Evolutionary conservation across 257 asterid genomes (phyloP), one percentile per base, ranked within the genome.

Genomic region (Salvia splendens): DNA sequence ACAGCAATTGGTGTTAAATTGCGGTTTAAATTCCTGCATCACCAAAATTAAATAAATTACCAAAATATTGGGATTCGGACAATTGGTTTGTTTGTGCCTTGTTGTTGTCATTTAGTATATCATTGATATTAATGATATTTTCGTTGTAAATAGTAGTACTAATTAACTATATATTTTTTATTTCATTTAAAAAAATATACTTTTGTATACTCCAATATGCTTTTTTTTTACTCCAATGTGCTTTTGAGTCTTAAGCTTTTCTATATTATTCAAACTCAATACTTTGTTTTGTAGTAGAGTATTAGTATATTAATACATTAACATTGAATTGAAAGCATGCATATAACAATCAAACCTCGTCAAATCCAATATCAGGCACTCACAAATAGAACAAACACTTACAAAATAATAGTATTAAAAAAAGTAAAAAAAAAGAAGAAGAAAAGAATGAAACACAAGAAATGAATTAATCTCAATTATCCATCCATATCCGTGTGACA

Each of bases 401-500:
- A 33, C 32, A 17, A 7, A 9, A 17, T 20, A 6, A 24, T 24
- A 24, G 1, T n/a, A n/a, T 24, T 24, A 52, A 12, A 52, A 24
- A 20, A 24, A 52, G 17, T 12, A 3, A 2, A 53, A 20, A 24
- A 52, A 2, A 17, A 52, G 0, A 53, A 20, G 9, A 28, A 8
- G 3, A 20, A 53, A 20, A 7, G 17, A 4, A 12, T 12, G 0
- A 53, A 8, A 53, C 10, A 10, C 60, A 28, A 53, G 4, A 10
- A 53, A 15, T 2, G 20, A 48, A 48, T 48, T 16, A 7, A 52
- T 52, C 58, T 17, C 8, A 70, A 35, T 40, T 41, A 60, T 78
- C 83, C 38, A 60, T 78, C 83, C 38, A 82, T 48, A 77, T 87
- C 95, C 2, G 78, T 55, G 17, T 90, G 88, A 71, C 98, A 93